Base-by-base conservation (phyloP, 2,329 filamentous ascomycete genomes). In the Plenodomus biglobosus region DNA sequence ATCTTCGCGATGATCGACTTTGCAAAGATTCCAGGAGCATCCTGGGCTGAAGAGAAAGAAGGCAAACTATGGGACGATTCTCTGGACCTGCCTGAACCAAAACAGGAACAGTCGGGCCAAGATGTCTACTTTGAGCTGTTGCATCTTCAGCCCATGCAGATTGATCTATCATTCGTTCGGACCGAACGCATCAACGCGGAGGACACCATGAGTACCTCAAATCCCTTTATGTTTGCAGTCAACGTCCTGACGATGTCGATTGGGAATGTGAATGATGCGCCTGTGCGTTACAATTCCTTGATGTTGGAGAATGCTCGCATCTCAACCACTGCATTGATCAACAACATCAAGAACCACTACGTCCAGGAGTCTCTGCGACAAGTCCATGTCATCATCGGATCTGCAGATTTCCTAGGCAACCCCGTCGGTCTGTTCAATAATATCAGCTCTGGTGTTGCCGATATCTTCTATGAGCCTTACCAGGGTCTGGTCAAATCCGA, bases 191-290 rank as follows among this genome's bases (percentile, higher is more conserved):
- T 99, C 75, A 99, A 99, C 57, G 92, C 90, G 2, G 92, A 97
- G 70, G 92, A 97, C 70, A 95, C 94, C 61, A 88, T 91, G 39
- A 90, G 90, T 39, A 76, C 75, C 13, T 90, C 90, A 36, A 99
- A 96, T 66, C 95, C 95, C 0, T 81, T 99, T 71, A 97, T 97
- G 92, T 99, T 97, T 76, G 92, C 96, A 69, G 85, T 97, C 71
- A 97, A 99, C 66, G 90, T 97, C 59, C 85, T 99, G 78, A 97
- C 95, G 0, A 99, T 99, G 94, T 95, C 94, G 13, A 94, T 99
- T 64, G 94, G 94, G 56, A 99, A 99, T 64, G 90, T 99, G 77
- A 99, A 99, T 64, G 95, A 99, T 73, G 94, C 94, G 6, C 95
- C 94, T 0, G 85, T 99, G 44, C 86, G 90, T 40, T 85, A 99